These are phyloP conservation scores for Penicillium freii DNA, from an alignment of 2,329 filamentous ascomycete genomes.

Conservation along the genomic window DNA sequence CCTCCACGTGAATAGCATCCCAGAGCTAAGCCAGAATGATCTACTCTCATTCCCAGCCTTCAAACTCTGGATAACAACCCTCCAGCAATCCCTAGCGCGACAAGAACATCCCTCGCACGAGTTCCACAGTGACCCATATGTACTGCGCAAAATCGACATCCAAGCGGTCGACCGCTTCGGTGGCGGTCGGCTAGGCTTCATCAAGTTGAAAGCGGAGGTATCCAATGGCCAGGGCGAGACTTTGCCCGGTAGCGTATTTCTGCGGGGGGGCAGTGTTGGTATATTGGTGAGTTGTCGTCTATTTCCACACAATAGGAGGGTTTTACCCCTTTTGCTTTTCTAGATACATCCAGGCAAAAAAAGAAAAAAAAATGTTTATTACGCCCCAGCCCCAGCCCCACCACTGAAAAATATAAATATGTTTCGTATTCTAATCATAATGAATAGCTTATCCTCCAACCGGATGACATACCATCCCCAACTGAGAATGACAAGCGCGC, in stretches of 20 bases:
- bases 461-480: conserved; percentile 46
- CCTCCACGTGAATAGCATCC: conserved; percentile 44
- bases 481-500: conserved; percentile 48
- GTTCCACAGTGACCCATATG: conserved; percentile 53
- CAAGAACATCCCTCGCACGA: conserved; percentile 49
- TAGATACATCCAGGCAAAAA: background rate
- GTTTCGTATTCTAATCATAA: background rate
- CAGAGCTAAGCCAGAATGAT: conserved; percentile 45
- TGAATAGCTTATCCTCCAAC: conserved; percentile 54
- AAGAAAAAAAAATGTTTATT: no score
- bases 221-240: conserved; percentile 52
- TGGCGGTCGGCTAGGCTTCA: conserved; percentile 51
- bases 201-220: conserved; percentile 57
- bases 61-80: conserved; percentile 53
- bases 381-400: background rate
- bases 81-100: conserved; percentile 49
- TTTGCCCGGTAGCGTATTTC: conserved; percentile 57
- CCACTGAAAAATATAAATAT: background rate
- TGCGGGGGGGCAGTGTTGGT: conserved; percentile 58
- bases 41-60: conserved; percentile 54
- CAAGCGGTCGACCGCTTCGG: conserved; percentile 57
- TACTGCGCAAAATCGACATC: conserved; percentile 52
- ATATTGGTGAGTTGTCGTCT: conserved; percentile 49
- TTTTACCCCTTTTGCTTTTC: background rate
- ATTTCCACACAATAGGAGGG: background rate